These are phyloP conservation scores for Phytophthora lateralis DNA, from an alignment of 352 stramenopile species.

Conservation along the genomic window DNA sequence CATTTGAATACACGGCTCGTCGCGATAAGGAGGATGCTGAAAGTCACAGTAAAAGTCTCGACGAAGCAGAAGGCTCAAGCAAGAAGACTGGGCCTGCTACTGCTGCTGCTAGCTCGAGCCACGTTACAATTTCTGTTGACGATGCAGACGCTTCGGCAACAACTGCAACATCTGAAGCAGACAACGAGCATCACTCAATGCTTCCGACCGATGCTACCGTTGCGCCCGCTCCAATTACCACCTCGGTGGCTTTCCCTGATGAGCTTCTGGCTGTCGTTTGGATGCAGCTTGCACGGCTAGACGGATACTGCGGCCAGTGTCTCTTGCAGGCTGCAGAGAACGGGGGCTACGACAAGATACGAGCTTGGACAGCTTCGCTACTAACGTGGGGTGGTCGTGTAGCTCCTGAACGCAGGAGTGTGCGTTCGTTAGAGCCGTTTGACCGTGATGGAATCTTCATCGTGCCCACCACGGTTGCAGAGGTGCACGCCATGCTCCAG, in stretches of 20 bases:
- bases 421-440: constrained; percentile 61
- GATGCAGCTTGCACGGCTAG: constrained; percentile 81
- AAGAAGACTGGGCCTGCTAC: constrained; percentile 8
- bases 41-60: constrained; percentile 3
- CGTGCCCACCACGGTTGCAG: constrained; percentile 58
- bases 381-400: constrained; percentile 73
- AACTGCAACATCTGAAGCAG: constrained; percentile 12
- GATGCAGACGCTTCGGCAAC: constrained; percentile 7
- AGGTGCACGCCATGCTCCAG: constrained; percentile 59
- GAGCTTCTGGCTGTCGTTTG: constrained; percentile 80
- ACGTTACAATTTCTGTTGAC: constrained; percentile 37
- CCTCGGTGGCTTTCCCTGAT: constrained; percentile 50
- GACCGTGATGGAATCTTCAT: constrained; percentile 75
- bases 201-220: constrained; percentile 24
- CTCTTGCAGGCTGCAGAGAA: constrained; percentile 79
- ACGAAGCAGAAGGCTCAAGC: constrained; percentile 4
- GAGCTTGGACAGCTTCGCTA: constrained; percentile 78
- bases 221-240: constrained; percentile 21
- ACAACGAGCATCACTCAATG: constrained; percentile 34
- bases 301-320: constrained; percentile 84
- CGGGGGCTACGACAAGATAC: constrained; percentile 79
- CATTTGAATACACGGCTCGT: constrained; percentile 52
- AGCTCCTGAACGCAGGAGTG: constrained; percentile 32
- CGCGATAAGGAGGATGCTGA: constrained; percentile 29
- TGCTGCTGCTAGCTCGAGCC: constrained; percentile 6